Conservation (phyloP, 306 rosid species). For the Geum urbanum region DNA sequence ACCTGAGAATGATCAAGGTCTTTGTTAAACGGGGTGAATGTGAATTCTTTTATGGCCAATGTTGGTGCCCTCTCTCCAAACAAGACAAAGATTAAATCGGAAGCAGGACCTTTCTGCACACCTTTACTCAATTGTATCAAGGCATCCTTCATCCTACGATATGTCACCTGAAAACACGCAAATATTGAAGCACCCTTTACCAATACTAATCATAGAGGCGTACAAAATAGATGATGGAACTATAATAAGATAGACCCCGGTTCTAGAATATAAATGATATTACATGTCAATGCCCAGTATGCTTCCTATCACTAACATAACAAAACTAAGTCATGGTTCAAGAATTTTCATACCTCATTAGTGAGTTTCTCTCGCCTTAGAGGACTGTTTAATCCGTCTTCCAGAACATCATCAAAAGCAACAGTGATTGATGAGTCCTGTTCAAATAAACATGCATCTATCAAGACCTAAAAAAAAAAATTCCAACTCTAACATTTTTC, state of each 20-base stretch:
- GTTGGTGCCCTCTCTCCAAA: conserved; percentile 86
- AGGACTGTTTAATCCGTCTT: conserved; percentile 85
- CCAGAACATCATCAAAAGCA: conserved; percentile 96
- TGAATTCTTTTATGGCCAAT: conserved; percentile 68
- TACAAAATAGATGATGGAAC: neutral
- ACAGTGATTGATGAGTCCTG: conserved; percentile 94
- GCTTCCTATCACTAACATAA: neutral
- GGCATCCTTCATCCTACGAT: conserved; percentile 94
- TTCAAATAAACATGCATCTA: neutral
- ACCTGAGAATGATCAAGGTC: conserved; percentile 97
- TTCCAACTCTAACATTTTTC: conserved; percentile 20
- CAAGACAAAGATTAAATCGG: conserved; percentile 78
- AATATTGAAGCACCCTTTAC: conserved; percentile 17
- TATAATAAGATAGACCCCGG: neutral
- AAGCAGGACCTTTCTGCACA: conserved; percentile 87
- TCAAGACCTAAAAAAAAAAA: conserved; percentile 9
- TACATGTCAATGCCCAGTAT: neutral
- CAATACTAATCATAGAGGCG: conserved; percentile 13
- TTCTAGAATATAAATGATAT: neutral
- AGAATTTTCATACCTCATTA: conserved; percentile 58
- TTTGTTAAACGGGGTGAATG: conserved; percentile 60
- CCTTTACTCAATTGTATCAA: conserved; percentile 89
- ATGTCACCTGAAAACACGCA: conserved; percentile 60
- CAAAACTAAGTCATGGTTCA: neutral
- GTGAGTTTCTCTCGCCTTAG: conserved; percentile 88